These are phyloP conservation scores for Thielaviopsis cerberus DNA, from an alignment of 2,329 filamentous ascomycete genomes.

Conservation along the genomic window DNA sequence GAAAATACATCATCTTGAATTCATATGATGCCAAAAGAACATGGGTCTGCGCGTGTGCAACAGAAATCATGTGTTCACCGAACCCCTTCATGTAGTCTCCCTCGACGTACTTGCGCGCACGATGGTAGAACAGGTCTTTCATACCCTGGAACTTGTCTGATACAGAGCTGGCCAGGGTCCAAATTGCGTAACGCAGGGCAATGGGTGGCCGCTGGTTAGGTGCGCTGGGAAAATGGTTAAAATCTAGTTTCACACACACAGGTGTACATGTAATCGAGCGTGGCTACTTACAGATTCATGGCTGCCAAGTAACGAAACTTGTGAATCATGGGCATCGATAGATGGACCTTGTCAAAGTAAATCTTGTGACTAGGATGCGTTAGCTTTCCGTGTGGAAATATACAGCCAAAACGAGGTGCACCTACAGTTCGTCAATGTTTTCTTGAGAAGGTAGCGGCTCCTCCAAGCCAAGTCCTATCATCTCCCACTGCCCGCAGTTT, in stretches of 20 bases:
- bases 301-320: conserved; percentile 70
- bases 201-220: conserved; percentile 72
- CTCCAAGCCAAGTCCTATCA: conserved; percentile 40
- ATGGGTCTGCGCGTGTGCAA: conserved; percentile 76
- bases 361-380: conserved; percentile 44
- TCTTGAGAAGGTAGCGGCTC: conserved; percentile 40
- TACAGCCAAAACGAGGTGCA: conserved; percentile 11
- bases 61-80: conserved; percentile 70
- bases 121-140: conserved; percentile 76
- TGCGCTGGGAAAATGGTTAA: conserved; percentile 27
- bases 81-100: conserved; percentile 80
- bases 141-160: conserved; percentile 63
- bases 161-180: conserved; percentile 77
- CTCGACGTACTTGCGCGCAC: conserved; percentile 78
- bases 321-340: conserved; percentile 75
- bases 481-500: conserved; percentile 42
- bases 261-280: neutral
- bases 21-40: conserved; percentile 65
- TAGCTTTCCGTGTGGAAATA: neutral
- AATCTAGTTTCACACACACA: neutral
- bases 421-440: conserved; percentile 64
- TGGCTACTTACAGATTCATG: conserved; percentile 50
- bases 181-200: conserved; percentile 82
- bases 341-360: conserved; percentile 81
- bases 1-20: conserved; percentile 96